A percentile compares a stretch with the other conserved stretches of the same genome.
These are phyloP conservation scores for Dillenia suffruticosa DNA, from an alignment of 164 flowering plant genomes.

Conservation along the genomic window DNA sequence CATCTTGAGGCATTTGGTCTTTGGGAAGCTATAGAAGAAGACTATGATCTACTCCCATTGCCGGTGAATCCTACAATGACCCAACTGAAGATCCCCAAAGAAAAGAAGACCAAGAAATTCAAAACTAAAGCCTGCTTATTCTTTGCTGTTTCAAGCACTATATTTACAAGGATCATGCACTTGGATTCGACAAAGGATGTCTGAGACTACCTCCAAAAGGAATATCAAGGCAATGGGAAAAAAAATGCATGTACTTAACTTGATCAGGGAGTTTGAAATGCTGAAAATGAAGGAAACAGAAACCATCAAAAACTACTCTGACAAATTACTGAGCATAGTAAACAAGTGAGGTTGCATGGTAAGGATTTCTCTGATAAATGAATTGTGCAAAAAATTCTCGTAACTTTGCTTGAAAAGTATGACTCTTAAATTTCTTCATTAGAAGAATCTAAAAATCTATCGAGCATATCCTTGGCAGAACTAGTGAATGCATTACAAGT, in stretches of 20 bases:
- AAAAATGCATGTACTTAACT: background rate
- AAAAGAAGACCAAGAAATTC: constrained; percentile 5
- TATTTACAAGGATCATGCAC: constrained; percentile 4
- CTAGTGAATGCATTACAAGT: constrained; percentile 6
- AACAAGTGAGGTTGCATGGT: background rate
- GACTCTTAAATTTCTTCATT: constrained; percentile 2
- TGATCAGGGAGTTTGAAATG: constrained; percentile 1
- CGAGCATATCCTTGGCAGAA: constrained; percentile 4
- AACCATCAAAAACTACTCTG: too few relatives aligned
- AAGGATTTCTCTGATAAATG: constrained; percentile 1
- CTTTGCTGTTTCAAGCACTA: background rate
- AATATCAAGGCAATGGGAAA: background rate
- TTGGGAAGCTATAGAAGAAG: constrained; percentile 13
- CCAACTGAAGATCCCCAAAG: constrained; percentile 5
- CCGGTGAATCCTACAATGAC: constrained; percentile 7
- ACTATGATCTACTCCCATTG: constrained; percentile 1
- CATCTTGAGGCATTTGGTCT: constrained; percentile 8
- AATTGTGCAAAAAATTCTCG: constrained; percentile 7
- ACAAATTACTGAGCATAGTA: background rate
- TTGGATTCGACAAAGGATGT: constrained; percentile 1
- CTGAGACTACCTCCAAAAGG: constrained; percentile 1
- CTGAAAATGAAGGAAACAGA: too few relatives aligned
- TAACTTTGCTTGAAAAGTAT: constrained; percentile 3
- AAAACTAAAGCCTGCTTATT: constrained; percentile 5
- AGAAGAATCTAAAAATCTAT: background rate